Evolutionary conservation across 1,139 yeast genomes (phyloP).

Genomic region (Candida sojae): DNA sequence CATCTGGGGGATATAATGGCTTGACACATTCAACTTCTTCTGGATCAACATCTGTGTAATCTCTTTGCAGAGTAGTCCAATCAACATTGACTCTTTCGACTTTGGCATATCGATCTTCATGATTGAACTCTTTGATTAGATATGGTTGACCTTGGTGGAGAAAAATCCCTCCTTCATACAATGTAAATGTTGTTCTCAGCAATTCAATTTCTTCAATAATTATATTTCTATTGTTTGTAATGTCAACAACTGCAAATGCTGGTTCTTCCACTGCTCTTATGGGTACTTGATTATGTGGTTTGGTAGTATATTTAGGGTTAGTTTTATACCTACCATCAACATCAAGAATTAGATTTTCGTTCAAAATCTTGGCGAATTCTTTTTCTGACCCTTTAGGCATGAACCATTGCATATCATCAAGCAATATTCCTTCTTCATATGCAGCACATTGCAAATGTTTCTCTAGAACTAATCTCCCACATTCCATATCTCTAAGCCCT

Average conservation of each 20-base stretch:
- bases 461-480: conserved; percentile 53
- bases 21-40: conserved; percentile 65
- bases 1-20: conserved; percentile 38
- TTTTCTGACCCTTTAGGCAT: conserved; percentile 15
- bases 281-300: conserved; percentile 75
- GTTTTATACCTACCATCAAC: conserved; percentile 58
- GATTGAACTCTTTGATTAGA: conserved; percentile 78
- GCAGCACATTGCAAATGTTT: conserved; percentile 95
- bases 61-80: conserved; percentile 91
- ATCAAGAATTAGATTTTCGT: conserved; percentile 47
- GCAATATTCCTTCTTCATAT: conserved; percentile 68
- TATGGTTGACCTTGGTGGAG: conserved; percentile 93
- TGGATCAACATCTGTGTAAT: conserved; percentile 92
- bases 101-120: conserved; percentile 73
- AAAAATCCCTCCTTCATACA: conserved; percentile 94
- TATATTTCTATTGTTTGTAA: conserved; percentile 69
- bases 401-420: conserved; percentile 53
- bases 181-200: conserved; percentile 82
- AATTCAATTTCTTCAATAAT: conserved; percentile 92
- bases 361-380: conserved; percentile 39
- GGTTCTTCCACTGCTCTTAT: conserved; percentile 84
- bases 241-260: conserved; percentile 83
- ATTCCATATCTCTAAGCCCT: conserved; percentile 36
- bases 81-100: conserved; percentile 88
- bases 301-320: conserved; percentile 66